Conservation (phyloP, 1,139 yeast genomes). For the Casaregolazyma suthepensis region DNA sequence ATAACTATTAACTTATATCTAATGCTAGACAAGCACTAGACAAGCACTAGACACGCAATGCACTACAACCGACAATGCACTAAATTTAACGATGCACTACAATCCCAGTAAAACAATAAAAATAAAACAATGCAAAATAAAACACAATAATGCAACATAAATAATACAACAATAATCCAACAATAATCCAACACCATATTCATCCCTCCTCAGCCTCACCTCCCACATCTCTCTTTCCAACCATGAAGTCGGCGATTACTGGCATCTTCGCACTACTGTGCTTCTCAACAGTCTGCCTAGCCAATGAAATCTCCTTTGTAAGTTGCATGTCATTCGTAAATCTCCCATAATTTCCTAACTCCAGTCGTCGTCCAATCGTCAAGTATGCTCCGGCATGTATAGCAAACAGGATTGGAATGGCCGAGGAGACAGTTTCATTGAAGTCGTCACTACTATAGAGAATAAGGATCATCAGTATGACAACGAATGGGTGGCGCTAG, state of each 20-base stretch:
- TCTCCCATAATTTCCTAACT: background rate
- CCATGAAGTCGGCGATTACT: background rate
- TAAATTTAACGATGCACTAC: too few relatives aligned
- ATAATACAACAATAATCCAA: too few relatives aligned
- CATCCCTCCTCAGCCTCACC: background rate
- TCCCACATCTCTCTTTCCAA: background rate
- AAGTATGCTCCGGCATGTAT: slow-evolving; percentile 86
- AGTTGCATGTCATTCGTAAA: slow-evolving; percentile 8
- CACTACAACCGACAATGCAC: too few relatives aligned
- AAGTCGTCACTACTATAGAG: slow-evolving; percentile 38
- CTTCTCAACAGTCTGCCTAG: slow-evolving; percentile 8
- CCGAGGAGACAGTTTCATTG: slow-evolving; percentile 35
- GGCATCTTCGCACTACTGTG: background rate
- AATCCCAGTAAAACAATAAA: too few relatives aligned
- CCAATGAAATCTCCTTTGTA: slow-evolving; percentile 19
- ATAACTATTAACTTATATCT: too few relatives aligned
- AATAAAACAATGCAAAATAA: too few relatives aligned
- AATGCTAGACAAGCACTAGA: too few relatives aligned
- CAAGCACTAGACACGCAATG: too few relatives aligned
- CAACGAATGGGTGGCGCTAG: slow-evolving; percentile 49
- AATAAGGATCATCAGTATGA: slow-evolving; percentile 32
- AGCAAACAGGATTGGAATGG: slow-evolving; percentile 88
- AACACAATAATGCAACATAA: too few relatives aligned
- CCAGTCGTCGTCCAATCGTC: slow-evolving; percentile 36
- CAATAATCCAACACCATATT: background rate